phyloP scores from a whole-genome alignment of 2,329 filamentous ascomycete genomes.

The Penicillium capsulatum region DNA sequence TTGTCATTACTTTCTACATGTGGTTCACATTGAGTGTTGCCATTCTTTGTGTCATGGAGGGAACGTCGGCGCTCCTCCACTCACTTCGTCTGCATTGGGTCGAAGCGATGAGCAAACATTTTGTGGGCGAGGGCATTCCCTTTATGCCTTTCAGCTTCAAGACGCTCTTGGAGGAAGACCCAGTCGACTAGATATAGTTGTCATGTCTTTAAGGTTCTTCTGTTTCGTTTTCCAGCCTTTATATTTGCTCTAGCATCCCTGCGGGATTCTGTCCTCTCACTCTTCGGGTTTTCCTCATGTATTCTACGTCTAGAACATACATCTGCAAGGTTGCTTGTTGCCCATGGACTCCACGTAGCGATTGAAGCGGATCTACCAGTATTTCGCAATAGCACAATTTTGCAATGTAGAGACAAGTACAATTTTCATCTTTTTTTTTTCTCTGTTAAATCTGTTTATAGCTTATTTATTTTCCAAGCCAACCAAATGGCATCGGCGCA shows the following conservation, averaged over 20 bases:
- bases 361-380: no score
- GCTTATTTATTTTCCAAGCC: conserved; percentile 1
- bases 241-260: conserved; percentile 16
- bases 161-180: conserved; percentile 76
- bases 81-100: conserved; percentile 91
- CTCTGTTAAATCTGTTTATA: conserved; percentile 4
- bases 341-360: not conserved
- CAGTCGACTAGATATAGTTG: conserved; percentile 38
- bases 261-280: conserved; percentile 14
- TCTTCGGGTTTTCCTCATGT: conserved; percentile 15
- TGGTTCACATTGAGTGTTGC: conserved; percentile 84
- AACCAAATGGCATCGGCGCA: conserved; percentile 2
- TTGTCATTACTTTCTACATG: conserved; percentile 75
- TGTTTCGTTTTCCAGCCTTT: conserved; percentile 10
- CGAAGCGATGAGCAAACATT: conserved; percentile 96
- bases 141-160: conserved; percentile 90
- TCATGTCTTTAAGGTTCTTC: conserved; percentile 6
- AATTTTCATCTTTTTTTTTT: conserved; percentile 10
- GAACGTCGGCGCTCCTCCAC: conserved; percentile 88
- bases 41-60: conserved; percentile 90
- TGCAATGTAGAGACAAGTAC: no score
- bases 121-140: conserved; percentile 80
- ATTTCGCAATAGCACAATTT: no score
- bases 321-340: not conserved
- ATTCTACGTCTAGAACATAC: conserved; percentile 20